Base-by-base conservation (phyloP, 371 early-diverging fungal genomes). In the Mucor irregularis region DNA sequence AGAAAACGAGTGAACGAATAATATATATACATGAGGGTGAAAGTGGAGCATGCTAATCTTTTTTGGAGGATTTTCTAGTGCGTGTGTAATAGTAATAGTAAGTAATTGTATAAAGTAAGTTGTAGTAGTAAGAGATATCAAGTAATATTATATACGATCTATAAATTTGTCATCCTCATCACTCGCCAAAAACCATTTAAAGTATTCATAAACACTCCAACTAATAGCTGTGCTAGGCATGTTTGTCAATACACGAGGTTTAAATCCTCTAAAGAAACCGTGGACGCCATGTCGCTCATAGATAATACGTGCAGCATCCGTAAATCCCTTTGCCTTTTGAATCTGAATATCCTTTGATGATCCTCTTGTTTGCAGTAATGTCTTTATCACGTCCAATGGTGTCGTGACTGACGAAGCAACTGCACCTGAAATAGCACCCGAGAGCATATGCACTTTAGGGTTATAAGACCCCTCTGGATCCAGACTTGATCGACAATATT, bases 161-260 rank as follows among this genome's bases (percentile, higher is more conserved):
- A 47, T 56, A 46, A 56, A 56, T 39, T 48, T 56, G 37, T 57
- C 50, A 26, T 39, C 25, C 43, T 43, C 42, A 26, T 57, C 44
- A 13, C 56, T 56, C 24, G 56, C 47, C 28, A 56, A 48, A 49
- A 79, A 67, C 90, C 91, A 90, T 66, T 92, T 92, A 64, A 91
- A 89, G 56, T 90, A 92, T 62, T 92, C 92, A 57, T 92, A 92
- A 0, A 93, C 91, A 45, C 90, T 86, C 98, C 98, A 97, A 69
- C 91, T 89, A 33, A 96, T 90, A n/a, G 96, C 97, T 0, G 96
- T 93, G 29, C 92, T 88, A 1, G 98, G 98, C 83, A 95, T 86
- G 62, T 94, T 89, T 13, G 90, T 84, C 46, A 96, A 60, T 9
- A 96, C 82, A 34, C 97, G 79, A 4, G 98, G 93, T 46, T 73